Evolutionary conservation across 495 filamentous ascomycete genomes (phyloP).

Genomic region (Podospora sp.): DNA sequence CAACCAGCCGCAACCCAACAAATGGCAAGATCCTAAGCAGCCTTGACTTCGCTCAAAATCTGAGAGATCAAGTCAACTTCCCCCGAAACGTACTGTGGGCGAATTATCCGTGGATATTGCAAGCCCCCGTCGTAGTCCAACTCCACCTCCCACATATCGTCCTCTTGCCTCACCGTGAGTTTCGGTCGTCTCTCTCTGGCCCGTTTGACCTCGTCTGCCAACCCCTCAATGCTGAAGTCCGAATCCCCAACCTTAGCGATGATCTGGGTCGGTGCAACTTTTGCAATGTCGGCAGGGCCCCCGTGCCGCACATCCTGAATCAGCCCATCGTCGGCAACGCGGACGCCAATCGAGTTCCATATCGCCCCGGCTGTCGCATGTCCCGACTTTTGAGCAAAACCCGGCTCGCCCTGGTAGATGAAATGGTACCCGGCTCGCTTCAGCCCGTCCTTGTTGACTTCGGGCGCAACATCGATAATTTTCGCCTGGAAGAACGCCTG

Average conservation of each 20-base stretch:
- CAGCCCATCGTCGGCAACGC: background rate
- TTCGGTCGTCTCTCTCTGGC: background rate
- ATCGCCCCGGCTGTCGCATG: background rate
- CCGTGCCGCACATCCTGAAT: background rate
- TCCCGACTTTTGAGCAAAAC: background rate
- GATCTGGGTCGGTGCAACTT: background rate
- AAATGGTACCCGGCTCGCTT: background rate
- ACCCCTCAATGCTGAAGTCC: background rate
- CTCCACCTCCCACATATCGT: background rate
- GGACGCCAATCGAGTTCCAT: background rate
- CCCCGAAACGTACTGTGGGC: background rate
- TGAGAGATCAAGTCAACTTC: background rate
- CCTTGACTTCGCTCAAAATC: background rate
- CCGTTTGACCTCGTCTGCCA: background rate
- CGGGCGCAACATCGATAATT: background rate
- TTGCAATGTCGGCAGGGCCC: background rate
- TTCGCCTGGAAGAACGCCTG: constrained; percentile 1
- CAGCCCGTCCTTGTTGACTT: background rate
- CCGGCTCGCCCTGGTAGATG: background rate
- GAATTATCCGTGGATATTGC: background rate
- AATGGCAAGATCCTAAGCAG: background rate
- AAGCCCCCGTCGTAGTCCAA: background rate
- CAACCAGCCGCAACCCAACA: too few relatives aligned
- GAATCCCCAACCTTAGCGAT: background rate
- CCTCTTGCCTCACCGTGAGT: background rate